Percentiles rank a stretch among this genome's conserved stretches.
phyloP scores from a whole-genome alignment of 768 basidiomycete species.

The Tulasnella sp. region DNA sequence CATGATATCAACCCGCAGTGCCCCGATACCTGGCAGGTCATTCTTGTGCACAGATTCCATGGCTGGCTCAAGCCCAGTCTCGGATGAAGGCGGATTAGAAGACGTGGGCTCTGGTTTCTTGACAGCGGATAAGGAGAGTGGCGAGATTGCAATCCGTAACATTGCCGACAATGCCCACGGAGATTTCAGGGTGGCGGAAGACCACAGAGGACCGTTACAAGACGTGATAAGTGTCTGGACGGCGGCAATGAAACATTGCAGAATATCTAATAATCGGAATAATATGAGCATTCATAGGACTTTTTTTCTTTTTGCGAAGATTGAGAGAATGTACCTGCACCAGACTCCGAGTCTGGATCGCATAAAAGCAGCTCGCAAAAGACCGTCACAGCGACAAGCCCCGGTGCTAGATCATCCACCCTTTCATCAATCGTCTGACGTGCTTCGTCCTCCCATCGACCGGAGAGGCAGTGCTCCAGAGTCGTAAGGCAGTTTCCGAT shows the following conservation, averaged over 20 bases:
- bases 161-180: constrained; percentile 1
- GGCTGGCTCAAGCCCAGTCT: constrained; percentile 16
- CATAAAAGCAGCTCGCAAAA: constrained; percentile 33
- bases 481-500: constrained; percentile 26
- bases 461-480: constrained; percentile 3
- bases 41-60: constrained; percentile 7
- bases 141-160: not conserved
- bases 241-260: not conserved
- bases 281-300: too few relatives aligned
- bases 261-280: not conserved
- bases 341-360: constrained; percentile 19
- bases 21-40: constrained; percentile 19
- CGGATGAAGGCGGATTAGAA: constrained; percentile 3
- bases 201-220: not conserved
- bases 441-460: not conserved
- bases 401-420: not conserved
- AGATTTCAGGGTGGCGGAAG: not conserved
- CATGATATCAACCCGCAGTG: constrained; percentile 50
- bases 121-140: not conserved
- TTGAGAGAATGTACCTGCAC: constrained; percentile 20
- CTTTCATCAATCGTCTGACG: constrained; percentile 2
- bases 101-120: not conserved
- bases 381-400: constrained; percentile 36
- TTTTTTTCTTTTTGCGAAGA: too few relatives aligned
- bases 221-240: not conserved